Base-by-base conservation (phyloP, 2,329 filamentous ascomycete genomes). In the Fusarium proliferatum region DNA sequence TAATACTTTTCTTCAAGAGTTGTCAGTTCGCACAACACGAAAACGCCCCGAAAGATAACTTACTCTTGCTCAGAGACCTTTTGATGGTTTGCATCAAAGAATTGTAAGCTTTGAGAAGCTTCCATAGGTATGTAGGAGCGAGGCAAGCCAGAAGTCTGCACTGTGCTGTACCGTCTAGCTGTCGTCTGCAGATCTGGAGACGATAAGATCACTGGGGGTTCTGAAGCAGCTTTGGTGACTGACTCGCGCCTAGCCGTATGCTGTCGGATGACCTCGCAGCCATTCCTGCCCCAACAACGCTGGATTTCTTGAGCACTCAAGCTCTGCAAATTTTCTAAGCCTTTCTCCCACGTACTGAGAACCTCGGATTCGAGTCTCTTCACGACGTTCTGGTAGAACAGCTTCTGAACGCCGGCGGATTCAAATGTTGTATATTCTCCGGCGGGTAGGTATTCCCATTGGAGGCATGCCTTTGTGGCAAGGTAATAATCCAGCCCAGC, bases 341-440 rank as follows among this genome's bases (percentile, higher is more conserved):
- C n/a, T 9, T 52, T 19, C 2, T 5, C 11, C 58, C 58, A 61
- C 3, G 58, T 15, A 12, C 53, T 61, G 17, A 6, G 21, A 1
- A 53, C 19, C 6, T 43, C 46, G 13, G 58, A n/a, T 30, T 61
- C 58, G 16, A 61, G 58, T 19, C 13, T 28, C 16, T 61, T 61
- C 19, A 61, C 58, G 23, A 61, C 58, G 10, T 43, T 61, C 5
- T 61, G 58, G 9, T 61, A 61, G n/a, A 61, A 61, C 17, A 11
- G 38, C n/a, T 48, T 30, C 11, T 61, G 58, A 17, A 61, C 58
- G 12, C 38, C 23, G 1, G 11, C 46, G 21, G 49, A 39, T 8
- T 53, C 58, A 9, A 61, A 61, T 15, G 4, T 38, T 2, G n/a
- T 11, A 16, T 3, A 4, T 21, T 61, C 21, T 4, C 45, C 58